phyloP scores from a whole-genome alignment of 176 grass and related monocot genomes.

The Pontederia crassipes region DNA sequence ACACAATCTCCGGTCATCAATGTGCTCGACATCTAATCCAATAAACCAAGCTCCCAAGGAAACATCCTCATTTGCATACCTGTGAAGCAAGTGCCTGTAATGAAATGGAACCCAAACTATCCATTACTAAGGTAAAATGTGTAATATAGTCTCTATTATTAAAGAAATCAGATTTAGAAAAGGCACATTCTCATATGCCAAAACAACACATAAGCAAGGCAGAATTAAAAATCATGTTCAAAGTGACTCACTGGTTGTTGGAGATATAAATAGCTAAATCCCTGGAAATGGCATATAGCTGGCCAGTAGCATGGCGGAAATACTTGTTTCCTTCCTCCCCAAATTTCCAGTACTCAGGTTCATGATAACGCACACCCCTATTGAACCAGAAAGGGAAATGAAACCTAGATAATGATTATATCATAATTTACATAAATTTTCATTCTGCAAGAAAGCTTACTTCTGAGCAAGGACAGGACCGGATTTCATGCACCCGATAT shows the following conservation, averaged over 20 bases:
- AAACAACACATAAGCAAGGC: not conserved
- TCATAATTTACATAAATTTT: not conserved
- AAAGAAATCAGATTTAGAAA: not conserved
- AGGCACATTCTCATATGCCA: not conserved
- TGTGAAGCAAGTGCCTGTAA: conserved; percentile 64
- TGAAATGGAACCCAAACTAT: conserved; percentile 7
- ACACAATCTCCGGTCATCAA: conserved; percentile 55
- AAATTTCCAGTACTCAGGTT: conserved; percentile 48
- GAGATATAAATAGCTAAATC: conserved; percentile 43
- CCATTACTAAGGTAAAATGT: not conserved
- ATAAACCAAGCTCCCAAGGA: conserved; percentile 67
- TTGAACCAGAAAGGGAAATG: not conserved
- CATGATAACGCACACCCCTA: conserved; percentile 42
- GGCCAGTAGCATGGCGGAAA: conserved; percentile 38
- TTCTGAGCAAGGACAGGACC: conserved; percentile 85
- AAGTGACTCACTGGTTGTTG: conserved; percentile 33
- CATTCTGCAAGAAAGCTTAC: conserved; percentile 29
- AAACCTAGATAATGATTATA: not conserved
- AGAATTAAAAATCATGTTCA: not conserved
- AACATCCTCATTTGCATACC: conserved; percentile 70
- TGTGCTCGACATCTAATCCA: conserved; percentile 45
- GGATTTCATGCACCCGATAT: conserved; percentile 93
- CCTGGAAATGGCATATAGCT: conserved; percentile 41
- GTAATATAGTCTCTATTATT: not conserved
- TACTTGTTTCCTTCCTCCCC: conserved; percentile 42